Evolutionary conservation across 805 yeast genomes (phyloP).

Genomic region (Lachancea mirantina): DNA sequence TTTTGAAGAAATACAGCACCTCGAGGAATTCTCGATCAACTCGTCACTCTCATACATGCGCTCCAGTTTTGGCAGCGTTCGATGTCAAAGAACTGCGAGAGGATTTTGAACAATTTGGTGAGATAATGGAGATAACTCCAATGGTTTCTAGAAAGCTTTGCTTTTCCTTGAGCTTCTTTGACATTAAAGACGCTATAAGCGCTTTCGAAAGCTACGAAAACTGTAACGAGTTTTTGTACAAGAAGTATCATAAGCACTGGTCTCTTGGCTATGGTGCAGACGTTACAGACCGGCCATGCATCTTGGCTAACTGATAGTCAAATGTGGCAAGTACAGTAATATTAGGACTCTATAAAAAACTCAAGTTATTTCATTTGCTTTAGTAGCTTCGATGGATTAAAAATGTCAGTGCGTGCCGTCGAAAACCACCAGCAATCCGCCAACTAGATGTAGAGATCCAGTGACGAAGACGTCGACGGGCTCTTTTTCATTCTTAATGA

Average conservation of each 20-base stretch:
- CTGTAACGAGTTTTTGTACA: constrained; percentile 30
- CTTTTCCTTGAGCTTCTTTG: constrained; percentile 52
- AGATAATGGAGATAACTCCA: constrained; percentile 54
- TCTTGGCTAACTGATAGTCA: neutral
- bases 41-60: constrained; percentile 15
- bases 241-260: constrained; percentile 51
- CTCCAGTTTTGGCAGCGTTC: constrained; percentile 42
- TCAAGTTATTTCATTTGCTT: too few relatives aligned
- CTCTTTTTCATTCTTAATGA: constrained; percentile 35
- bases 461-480: constrained; percentile 74
- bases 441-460: constrained; percentile 91
- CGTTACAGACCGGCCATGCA: constrained; percentile 47
- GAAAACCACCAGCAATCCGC: constrained; percentile 82
- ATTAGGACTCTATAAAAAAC: constrained; percentile 1
- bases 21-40: constrained; percentile 22
- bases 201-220: constrained; percentile 45
- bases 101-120: constrained; percentile 54
- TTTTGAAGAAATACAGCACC: constrained; percentile 36
- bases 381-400: constrained; percentile 1
- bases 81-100: constrained; percentile 36
- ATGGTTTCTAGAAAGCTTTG: constrained; percentile 60
- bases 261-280: constrained; percentile 60
- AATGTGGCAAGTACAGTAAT: neutral
- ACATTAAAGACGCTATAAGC: constrained; percentile 50
- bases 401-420: constrained; percentile 36